Conservation (phyloP, 208 protist species). For the Acanthamoeba comandoni region DNA sequence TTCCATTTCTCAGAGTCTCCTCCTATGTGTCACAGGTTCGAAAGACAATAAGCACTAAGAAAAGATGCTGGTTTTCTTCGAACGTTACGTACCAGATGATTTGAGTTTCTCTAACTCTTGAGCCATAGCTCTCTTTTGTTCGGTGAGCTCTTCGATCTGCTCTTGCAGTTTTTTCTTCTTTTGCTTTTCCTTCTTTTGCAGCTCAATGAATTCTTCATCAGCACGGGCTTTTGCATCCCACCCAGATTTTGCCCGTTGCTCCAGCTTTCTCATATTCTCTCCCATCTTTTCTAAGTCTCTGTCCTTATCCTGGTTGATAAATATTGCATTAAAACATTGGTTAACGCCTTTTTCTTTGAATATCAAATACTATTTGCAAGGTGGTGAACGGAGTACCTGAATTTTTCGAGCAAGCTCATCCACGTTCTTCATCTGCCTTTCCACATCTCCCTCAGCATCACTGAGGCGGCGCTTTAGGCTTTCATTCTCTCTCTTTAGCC, state of each 20-base stretch:
- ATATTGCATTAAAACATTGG: no score
- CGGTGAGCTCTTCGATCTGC: constrained; percentile 5
- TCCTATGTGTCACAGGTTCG: not conserved
- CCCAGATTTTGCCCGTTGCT: constrained; percentile 39
- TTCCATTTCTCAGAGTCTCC: not conserved
- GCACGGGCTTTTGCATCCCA: constrained; percentile 21
- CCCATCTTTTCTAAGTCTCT: constrained; percentile 23
- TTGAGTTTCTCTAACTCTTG: constrained; percentile 24
- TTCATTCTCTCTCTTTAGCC: constrained; percentile 8
- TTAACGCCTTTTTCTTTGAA: no score
- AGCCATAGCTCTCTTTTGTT: constrained; percentile 3
- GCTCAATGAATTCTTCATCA: constrained; percentile 26
- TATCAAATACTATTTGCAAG: no score
- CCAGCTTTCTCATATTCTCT: constrained; percentile 46
- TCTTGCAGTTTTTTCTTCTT: constrained; percentile 56
- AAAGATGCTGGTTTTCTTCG: not conserved
- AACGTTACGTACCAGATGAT: no score
- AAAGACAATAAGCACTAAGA: not conserved
- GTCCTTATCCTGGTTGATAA: not conserved
- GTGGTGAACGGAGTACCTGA: not conserved
- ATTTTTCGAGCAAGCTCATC: constrained; percentile 9
- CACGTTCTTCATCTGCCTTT: not conserved
- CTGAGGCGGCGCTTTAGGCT: constrained; percentile 24
- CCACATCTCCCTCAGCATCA: not conserved
- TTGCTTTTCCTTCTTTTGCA: not conserved